phyloP scores from a whole-genome alignment of 2,329 filamentous ascomycete species.

The Xylaria sp. region DNA sequence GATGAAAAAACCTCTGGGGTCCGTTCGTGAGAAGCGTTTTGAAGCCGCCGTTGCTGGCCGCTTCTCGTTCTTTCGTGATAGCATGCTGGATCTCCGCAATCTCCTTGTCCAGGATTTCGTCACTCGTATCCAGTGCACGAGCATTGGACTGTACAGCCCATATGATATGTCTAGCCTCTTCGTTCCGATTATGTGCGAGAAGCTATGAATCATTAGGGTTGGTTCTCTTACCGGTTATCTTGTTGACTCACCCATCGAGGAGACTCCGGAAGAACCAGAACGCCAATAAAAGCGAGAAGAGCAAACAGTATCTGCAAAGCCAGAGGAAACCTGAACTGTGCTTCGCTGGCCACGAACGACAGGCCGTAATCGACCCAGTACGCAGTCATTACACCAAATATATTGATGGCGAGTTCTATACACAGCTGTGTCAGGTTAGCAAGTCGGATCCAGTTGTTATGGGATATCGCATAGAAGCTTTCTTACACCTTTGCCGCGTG shows the following conservation, averaged over 20 bases:
- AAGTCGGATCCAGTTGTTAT: not conserved
- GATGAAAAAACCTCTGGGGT: conserved; percentile 44
- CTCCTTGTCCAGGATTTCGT: not conserved
- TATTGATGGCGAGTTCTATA: conserved; percentile 4
- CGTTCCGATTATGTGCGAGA: conserved; percentile 43
- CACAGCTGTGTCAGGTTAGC: conserved; percentile 1
- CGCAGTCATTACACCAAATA: conserved; percentile 32
- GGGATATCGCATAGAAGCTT: not conserved
- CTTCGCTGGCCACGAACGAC: conserved; percentile 51
- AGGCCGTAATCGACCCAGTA: conserved; percentile 57
- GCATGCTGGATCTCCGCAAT: conserved; percentile 13
- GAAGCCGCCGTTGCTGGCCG: conserved; percentile 1
- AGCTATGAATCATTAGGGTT: conserved; percentile 1
- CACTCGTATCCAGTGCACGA: not conserved
- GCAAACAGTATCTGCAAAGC: conserved; percentile 60
- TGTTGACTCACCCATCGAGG: conserved; percentile 45
- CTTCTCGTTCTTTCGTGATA: conserved; percentile 15
- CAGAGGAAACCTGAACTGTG: conserved; percentile 58
- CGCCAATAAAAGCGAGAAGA: conserved; percentile 45
- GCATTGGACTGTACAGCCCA: conserved; percentile 39
- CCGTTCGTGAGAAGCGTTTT: conserved; percentile 54
- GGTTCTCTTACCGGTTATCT: not conserved
- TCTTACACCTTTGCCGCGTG: conserved; percentile 15
- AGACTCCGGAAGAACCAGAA: conserved; percentile 51
- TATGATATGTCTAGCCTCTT: conserved; percentile 48